phyloP scores from a whole-genome alignment of 1,139 yeast species.

The Geotrichum restrictum region DNA sequence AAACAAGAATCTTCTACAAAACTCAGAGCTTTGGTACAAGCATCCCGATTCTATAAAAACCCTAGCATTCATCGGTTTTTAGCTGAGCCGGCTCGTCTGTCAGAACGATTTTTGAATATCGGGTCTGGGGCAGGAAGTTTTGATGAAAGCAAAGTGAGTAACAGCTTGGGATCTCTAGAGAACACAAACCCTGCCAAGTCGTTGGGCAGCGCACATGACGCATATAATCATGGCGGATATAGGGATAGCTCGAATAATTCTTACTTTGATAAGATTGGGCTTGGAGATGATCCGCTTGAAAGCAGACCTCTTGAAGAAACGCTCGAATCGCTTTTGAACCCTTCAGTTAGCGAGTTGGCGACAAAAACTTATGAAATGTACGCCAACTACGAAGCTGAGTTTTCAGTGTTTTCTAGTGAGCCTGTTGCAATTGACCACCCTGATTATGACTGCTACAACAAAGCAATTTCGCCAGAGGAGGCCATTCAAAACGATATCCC shows the following conservation, averaged over 20 bases:
- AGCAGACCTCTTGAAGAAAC: constrained; percentile 11
- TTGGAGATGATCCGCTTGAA: not conserved
- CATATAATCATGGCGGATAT: constrained; percentile 2
- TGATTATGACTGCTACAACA: constrained; percentile 13
- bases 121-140: constrained; percentile 8
- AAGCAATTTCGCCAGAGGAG: constrained; percentile 13
- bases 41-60: constrained; percentile 20
- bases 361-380: constrained; percentile 15
- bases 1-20: constrained; percentile 14
- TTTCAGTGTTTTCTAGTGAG: constrained; percentile 16
- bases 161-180: constrained; percentile 11
- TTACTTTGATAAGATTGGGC: not conserved
- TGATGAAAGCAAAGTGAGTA: constrained; percentile 5
- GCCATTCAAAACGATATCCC: constrained; percentile 10
- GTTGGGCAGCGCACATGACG: not conserved
- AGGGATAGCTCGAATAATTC: not conserved
- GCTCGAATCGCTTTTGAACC: constrained; percentile 5
- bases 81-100: constrained; percentile 15
- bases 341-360: constrained; percentile 9
- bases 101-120: constrained; percentile 17
- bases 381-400: constrained; percentile 16
- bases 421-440: constrained; percentile 17
- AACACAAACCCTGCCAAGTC: not conserved
- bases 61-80: constrained; percentile 20
- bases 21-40: constrained; percentile 19